Evolutionary conservation across 2,329 filamentous ascomycete genomes (phyloP).

Genomic region (Exophiala mesophila): DNA sequence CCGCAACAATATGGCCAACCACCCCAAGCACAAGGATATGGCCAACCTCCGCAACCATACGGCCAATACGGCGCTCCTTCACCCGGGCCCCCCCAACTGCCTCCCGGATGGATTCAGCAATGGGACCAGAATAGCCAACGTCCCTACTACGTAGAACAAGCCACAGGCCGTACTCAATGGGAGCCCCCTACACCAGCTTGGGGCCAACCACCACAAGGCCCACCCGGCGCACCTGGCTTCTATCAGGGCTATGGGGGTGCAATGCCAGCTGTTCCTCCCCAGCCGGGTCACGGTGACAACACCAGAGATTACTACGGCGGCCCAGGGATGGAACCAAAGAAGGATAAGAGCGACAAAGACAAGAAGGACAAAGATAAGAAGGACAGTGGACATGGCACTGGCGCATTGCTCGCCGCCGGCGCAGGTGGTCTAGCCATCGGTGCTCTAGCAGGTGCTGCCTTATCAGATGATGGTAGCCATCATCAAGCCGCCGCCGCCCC

Average conservation of each 20-base stretch:
- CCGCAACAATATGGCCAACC: conserved; percentile 2
- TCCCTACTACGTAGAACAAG: conserved; percentile 46
- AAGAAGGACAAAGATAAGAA: conserved; percentile 12
- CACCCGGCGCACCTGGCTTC: conserved; percentile 1
- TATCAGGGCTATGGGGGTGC: conserved; percentile 14
- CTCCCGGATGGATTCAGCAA: conserved; percentile 44
- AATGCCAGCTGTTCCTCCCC: conserved; percentile 9
- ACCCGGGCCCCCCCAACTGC: conserved; percentile 29
- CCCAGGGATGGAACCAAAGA: conserved; percentile 1
- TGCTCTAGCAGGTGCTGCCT: conserved; percentile 16
- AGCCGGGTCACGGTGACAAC: conserved; percentile 8
- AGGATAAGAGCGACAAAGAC: conserved; percentile 10
- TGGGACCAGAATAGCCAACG: conserved; percentile 44
- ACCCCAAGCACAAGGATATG: conserved; percentile 4
- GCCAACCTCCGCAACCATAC: conserved; percentile 2
- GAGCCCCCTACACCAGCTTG: conserved; percentile 34
- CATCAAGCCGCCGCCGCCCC: conserved; percentile 2
- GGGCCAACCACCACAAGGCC: conserved; percentile 9
- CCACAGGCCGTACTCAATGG: conserved; percentile 46
- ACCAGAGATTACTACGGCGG: conserved; percentile 8
- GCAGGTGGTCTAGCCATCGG: conserved; percentile 20
- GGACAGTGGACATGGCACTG: conserved; percentile 12
- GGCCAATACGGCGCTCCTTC: conserved; percentile 5
- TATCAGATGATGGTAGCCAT: conserved; percentile 16
- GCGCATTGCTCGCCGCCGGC: conserved; percentile 17